Conservation (phyloP, 345 rosid species). For the Garcia nutans region DNA sequence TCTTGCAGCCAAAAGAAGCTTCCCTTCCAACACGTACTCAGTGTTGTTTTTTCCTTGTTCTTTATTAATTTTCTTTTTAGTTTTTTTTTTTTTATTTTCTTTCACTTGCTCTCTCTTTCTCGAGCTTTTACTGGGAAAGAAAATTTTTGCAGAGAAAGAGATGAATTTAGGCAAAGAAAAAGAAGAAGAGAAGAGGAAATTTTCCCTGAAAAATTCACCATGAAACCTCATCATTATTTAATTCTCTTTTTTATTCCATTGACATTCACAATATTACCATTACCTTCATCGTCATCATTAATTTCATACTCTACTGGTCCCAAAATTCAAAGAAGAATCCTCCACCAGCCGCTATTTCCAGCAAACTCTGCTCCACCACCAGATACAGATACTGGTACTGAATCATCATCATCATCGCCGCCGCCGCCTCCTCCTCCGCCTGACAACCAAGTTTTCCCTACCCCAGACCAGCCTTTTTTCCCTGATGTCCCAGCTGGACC, state of each 20-base stretch:
- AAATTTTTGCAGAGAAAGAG: slow-evolving; percentile 20
- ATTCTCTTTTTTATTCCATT: slow-evolving; percentile 25
- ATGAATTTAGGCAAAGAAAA: slow-evolving; percentile 49
- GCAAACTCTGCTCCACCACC: slow-evolving; percentile 57
- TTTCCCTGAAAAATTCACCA: slow-evolving; percentile 48
- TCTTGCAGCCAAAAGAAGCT: slow-evolving; percentile 65
- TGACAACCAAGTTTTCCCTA: slow-evolving; percentile 31
- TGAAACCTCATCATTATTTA: slow-evolving; percentile 43
- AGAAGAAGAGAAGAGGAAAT: slow-evolving; percentile 22
- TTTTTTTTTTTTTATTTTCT: too few relatives aligned
- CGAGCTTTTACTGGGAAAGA: not conserved
- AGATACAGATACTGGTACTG: slow-evolving; percentile 6
- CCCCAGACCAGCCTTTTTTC: slow-evolving; percentile 86
- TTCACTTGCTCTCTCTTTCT: slow-evolving; percentile 18
- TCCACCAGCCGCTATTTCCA: slow-evolving; percentile 89
- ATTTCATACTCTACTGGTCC: not conserved
- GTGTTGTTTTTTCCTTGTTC: not conserved
- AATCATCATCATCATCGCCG: slow-evolving; percentile 17
- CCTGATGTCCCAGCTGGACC: slow-evolving; percentile 68
- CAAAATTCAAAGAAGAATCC: slow-evolving; percentile 54
- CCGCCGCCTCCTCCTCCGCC: slow-evolving; percentile 63
- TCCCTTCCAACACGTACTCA: slow-evolving; percentile 27
- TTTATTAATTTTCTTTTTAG: not conserved
- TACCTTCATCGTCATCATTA: slow-evolving; percentile 15
- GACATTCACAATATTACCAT: not conserved